phyloP scores from a whole-genome alignment of 202 grass and related monocot species.

The Musa balbisiana region DNA sequence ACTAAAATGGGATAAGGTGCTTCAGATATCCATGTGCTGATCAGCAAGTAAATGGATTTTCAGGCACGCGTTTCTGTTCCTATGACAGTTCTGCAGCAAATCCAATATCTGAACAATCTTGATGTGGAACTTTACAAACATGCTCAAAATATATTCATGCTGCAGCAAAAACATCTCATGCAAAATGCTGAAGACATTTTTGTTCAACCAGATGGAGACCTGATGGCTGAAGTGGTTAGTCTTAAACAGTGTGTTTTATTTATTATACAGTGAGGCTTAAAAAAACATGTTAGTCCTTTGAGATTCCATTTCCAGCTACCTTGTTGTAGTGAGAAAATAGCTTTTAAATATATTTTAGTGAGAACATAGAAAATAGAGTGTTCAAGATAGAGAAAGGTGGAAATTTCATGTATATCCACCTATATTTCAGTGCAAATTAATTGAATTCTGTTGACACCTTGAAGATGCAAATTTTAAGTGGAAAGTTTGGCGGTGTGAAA shows the following conservation, averaged over 20 bases:
- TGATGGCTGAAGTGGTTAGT: conserved; percentile 59
- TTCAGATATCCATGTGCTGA: conserved; percentile 1
- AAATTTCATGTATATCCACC: too few species aligned
- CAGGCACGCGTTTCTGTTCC: conserved; percentile 64
- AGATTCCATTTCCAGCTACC: neutral
- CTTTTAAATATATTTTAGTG: neutral
- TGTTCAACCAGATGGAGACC: neutral
- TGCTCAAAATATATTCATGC: conserved; percentile 72
- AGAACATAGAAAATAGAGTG: too few species aligned
- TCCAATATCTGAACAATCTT: conserved; percentile 66
- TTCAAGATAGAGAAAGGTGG: too few species aligned
- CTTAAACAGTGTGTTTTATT: neutral
- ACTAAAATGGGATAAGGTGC: neutral
- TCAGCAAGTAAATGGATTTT: conserved; percentile 22
- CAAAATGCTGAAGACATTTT: conserved; percentile 17
- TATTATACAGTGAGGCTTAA: too few species aligned
- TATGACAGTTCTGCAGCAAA: conserved; percentile 54
- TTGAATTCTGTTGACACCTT: too few species aligned
- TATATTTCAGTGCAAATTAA: too few species aligned
- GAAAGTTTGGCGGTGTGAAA: too few species aligned
- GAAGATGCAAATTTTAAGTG: too few species aligned
- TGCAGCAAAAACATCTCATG: conserved; percentile 46
- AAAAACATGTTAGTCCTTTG: neutral
- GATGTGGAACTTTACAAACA: conserved; percentile 84
- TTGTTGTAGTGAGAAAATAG: neutral